Conservation (phyloP, 495 filamentous ascomycete species). For the Penicillium taxi region DNA sequence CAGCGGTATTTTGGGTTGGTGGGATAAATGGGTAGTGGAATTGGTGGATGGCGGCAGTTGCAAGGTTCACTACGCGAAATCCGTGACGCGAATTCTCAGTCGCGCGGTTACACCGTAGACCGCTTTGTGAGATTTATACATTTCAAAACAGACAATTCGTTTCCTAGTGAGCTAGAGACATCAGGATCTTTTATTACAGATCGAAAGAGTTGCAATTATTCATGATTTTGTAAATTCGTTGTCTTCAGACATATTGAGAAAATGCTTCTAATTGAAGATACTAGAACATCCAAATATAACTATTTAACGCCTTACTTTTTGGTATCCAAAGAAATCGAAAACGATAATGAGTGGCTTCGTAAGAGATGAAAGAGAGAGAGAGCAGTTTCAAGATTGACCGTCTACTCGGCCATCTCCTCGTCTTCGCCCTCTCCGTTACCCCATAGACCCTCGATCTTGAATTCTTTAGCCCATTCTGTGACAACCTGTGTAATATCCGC, state of each 20-base stretch:
- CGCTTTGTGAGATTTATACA: too few relatives aligned
- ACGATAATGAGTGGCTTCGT: slow-evolving; percentile 20
- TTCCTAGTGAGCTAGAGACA: too few relatives aligned
- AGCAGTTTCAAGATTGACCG: neutral
- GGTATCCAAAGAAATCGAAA: slow-evolving; percentile 28
- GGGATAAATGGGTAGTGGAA: too few relatives aligned
- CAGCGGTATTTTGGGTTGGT: too few relatives aligned
- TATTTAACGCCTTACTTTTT: slow-evolving; percentile 35
- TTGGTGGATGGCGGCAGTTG: too few relatives aligned
- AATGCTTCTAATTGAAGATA: slow-evolving; percentile 5
- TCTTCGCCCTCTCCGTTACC: slow-evolving; percentile 50
- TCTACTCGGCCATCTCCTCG: slow-evolving; percentile 40
- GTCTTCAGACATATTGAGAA: slow-evolving; percentile 6
- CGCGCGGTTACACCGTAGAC: too few relatives aligned
- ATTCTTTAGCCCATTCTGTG: slow-evolving; percentile 88
- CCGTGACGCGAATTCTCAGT: slow-evolving; percentile 13
- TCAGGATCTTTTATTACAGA: too few relatives aligned
- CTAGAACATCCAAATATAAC: slow-evolving; percentile 7
- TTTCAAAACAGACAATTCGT: too few relatives aligned
- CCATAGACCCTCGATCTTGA: slow-evolving; percentile 93
- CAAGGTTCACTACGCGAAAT: slow-evolving; percentile 19
- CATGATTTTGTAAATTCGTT: slow-evolving; percentile 2
- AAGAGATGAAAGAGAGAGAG: slow-evolving; percentile 7
- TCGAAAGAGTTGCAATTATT: too few relatives aligned
- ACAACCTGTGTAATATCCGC: slow-evolving; percentile 79